Percentiles rank a stretch among this genome's conserved stretches.
Evolutionary conservation across 139 green algal species (phyloP).

Genomic region (Coccomyxa sp.): DNA sequence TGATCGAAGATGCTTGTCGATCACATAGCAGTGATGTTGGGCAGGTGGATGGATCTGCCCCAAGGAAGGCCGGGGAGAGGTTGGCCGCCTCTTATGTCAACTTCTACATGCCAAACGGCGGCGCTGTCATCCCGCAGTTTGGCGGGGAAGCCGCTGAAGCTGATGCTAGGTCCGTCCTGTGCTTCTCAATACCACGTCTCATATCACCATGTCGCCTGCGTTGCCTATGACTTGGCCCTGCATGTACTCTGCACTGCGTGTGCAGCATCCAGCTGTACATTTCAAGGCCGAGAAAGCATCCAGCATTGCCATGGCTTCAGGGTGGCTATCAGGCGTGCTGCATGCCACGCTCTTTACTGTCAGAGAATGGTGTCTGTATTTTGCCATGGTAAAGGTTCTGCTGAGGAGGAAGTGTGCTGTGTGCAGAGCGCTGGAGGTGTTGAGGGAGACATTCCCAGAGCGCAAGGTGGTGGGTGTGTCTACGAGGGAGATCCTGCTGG

Average conservation of each 20-base stretch:
- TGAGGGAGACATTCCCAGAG: conserved; percentile 31
- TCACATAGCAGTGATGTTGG: too few species aligned
- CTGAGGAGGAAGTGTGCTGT: too few species aligned
- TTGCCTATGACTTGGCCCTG: neutral
- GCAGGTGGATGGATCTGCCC: neutral
- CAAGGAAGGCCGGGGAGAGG: conserved; percentile 26
- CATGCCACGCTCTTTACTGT: too few species aligned
- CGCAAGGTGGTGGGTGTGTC: conserved; percentile 34
- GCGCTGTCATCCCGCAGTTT: conserved; percentile 48
- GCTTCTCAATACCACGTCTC: neutral
- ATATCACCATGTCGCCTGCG: neutral
- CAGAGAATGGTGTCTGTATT: too few species aligned
- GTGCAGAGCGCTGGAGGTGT: conserved; percentile 19
- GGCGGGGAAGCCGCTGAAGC: conserved; percentile 13
- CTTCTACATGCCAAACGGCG: conserved; percentile 74
- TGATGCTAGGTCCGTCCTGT: conserved; percentile 4
- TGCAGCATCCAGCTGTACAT: too few species aligned
- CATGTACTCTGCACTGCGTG: neutral
- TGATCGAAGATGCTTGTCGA: too few species aligned
- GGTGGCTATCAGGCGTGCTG: too few species aligned
- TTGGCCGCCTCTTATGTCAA: conserved; percentile 69
- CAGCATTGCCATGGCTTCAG: too few species aligned
- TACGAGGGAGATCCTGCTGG: conserved; percentile 36
- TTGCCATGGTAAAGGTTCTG: too few species aligned
- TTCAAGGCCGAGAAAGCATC: too few species aligned